Base-by-base conservation (phyloP, 495 filamentous ascomycete genomes). In the Oidiodendron maius region DNA sequence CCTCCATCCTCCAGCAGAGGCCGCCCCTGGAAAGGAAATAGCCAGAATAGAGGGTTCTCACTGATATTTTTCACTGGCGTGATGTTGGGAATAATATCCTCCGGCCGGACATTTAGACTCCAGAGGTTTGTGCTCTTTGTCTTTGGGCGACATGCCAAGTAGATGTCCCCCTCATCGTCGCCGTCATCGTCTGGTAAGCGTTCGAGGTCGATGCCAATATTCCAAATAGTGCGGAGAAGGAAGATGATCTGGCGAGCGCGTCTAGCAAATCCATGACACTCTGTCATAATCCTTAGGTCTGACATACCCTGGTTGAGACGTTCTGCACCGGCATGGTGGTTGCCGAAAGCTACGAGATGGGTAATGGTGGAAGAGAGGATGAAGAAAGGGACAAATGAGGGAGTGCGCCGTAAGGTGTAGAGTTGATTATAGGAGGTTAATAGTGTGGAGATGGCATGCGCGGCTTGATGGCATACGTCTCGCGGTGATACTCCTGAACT, bases 391-490 rank as follows among this genome's bases (percentile, higher is more conserved):
- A 81, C 72, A 32, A 81, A 75, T 0, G 74, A 75, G 0, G 74
- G 75, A 0, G 77, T 80, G 0, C 76, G 67, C 9, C 71, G 65
- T 22, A 84, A 64, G 2, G 74, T 76, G 56, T 82, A 84, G 18
- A 82, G 68, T 35, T 74, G 69, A 2, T 76, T 72, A 44, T 82
- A 81, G 3, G 75, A 76, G 2, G 67, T 69, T 38, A 81, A 57
- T 10, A 84, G 68, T 2, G 71, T 66, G 25, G 77, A 70, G 21
- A 84, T 80, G 16, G 76, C 74, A 57, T 83, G 77, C 24, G 82
- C 81, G 12, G 77, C 75, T 53, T 77, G 71, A 9, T 67, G 63
- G 60, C 81, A 83, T 21, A 82, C 75, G 32, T 84, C 79, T 8
- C 76, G 72, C n/a, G 82, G 81, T 16, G 65, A 70, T n/a, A 83